Percentiles rank a stretch among this genome's conserved stretches.
Evolutionary conservation across 441 rosid species (phyloP).

Genomic region (Bruguiera hainesii): DNA sequence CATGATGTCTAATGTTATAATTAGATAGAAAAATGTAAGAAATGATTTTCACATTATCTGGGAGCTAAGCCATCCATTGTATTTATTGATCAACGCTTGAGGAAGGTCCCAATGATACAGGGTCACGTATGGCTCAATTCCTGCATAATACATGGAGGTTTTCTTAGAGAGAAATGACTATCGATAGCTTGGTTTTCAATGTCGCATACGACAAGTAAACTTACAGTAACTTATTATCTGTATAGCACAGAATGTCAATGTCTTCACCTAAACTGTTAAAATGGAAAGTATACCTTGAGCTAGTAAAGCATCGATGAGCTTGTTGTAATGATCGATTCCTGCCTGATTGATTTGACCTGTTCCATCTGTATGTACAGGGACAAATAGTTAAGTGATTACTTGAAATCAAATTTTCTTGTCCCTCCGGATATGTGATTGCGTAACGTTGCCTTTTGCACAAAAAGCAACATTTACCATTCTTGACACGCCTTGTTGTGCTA

Average conservation of each 20-base stretch:
- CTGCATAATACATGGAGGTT: background rate
- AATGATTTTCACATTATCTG: conserved; percentile 27
- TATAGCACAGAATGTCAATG: background rate
- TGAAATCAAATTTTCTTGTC: too few species aligned
- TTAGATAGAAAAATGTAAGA: too few species aligned
- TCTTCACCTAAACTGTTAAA: conserved; percentile 13
- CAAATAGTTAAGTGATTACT: too few species aligned
- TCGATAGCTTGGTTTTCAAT: background rate
- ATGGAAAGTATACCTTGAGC: conserved; percentile 26
- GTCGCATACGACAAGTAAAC: too few species aligned
- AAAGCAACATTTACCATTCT: too few species aligned
- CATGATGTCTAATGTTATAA: too few species aligned
- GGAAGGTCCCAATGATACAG: conserved; percentile 47
- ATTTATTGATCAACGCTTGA: conserved; percentile 33
- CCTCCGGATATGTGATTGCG: too few species aligned
- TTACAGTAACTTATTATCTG: too few species aligned
- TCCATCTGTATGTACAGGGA: conserved; percentile 44
- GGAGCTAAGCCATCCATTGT: conserved; percentile 33
- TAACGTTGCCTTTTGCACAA: too few species aligned
- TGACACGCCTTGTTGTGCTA: too few species aligned
- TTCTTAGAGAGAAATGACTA: background rate
- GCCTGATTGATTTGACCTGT: conserved; percentile 75
- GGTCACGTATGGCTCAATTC: conserved; percentile 38
- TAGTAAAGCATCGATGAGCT: conserved; percentile 45
- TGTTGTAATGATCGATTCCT: conserved; percentile 38